phyloP scores from a whole-genome alignment of 1,284 basidiomycete genomes.

The Veloboletus limbatus region DNA sequence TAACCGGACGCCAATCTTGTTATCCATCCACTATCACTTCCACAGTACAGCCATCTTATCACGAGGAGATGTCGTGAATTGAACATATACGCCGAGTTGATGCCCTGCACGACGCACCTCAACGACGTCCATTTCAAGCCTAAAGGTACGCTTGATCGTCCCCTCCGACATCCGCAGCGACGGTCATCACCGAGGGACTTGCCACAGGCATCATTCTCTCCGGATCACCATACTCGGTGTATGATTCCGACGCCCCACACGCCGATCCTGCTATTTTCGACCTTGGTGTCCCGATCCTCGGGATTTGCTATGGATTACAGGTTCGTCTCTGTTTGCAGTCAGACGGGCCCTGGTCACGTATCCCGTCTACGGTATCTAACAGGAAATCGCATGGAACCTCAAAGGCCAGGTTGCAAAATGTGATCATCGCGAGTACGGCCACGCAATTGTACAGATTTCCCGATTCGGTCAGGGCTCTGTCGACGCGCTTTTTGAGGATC shows the following conservation, averaged over 20 bases:
- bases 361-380: background rate
- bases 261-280: constrained; percentile 96
- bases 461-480: constrained; percentile 62
- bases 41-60: constrained; percentile 95
- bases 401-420: constrained; percentile 88
- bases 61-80: constrained; percentile 97
- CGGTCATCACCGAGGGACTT: background rate
- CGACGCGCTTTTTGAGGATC: constrained; percentile 82
- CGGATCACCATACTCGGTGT: constrained; percentile 98
- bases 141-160: constrained; percentile 60
- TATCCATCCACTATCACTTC: constrained; percentile 2
- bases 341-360: background rate
- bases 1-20: constrained; percentile 4
- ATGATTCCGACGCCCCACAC: constrained; percentile 89
- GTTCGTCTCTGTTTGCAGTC: constrained; percentile 39
- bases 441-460: constrained; percentile 77
- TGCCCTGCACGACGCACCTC: constrained; percentile 95
- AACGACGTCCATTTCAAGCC: constrained; percentile 91
- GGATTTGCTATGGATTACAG: constrained; percentile 99
- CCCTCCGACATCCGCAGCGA: background rate
- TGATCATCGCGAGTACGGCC: constrained; percentile 94
- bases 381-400: constrained; percentile 90
- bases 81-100: constrained; percentile 96
- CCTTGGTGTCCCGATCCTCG: constrained; percentile 88
- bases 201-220: constrained; percentile 94